Evolutionary conservation across 768 basidiomycete species (phyloP), one percentile per base, ranked within the genome.

Genomic region (Lentinula boryana): DNA sequence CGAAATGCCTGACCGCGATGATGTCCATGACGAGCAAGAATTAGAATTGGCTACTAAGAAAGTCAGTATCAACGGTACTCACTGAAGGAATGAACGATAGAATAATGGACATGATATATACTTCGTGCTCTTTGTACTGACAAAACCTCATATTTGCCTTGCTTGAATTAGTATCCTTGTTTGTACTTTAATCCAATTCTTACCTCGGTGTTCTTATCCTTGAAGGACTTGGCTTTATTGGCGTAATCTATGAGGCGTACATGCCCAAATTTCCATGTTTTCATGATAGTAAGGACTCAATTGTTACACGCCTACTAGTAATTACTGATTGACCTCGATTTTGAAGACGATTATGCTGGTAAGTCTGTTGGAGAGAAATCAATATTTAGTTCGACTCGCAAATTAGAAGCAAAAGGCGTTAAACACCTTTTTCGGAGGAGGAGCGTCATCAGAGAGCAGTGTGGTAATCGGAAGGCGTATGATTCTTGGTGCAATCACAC

Each of bases 1-100:
- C 0, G 66, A 67, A 2, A 66, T 67, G 2, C 72, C 68, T 32
- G 69, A 69, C 1, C 46, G 46, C 18, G 46, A 21, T 23, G 68
- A 68, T 21, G 69, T 68, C 48, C 69, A 66, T 38, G 60, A 65
- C 13, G 5, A 23, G 18, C 66, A 67, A 27, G 64, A n/a, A 2
- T 23, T 56, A 36, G 40, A 43, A 41, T 10, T 15, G 38, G 55
- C 55, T 10, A 27, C 55, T 41, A 38, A 23, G 36, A 48, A 48
- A 48, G 46, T 48, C 21, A 53, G 36, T 33, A 38, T 53, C 32
- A 53, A 53, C 32, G 46, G 46, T 48, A n/a, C 21, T 23, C 46
- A 48, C 21, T 48, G 8, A 48, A 16, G 27, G 15, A 40, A 12
- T 2, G 41, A 43, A 43, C 6, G 6, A 23, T 48, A 48, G 46